Evolutionary conservation across 371 early-diverging fungal species (phyloP).

Genomic region (Mucor sp.): DNA sequence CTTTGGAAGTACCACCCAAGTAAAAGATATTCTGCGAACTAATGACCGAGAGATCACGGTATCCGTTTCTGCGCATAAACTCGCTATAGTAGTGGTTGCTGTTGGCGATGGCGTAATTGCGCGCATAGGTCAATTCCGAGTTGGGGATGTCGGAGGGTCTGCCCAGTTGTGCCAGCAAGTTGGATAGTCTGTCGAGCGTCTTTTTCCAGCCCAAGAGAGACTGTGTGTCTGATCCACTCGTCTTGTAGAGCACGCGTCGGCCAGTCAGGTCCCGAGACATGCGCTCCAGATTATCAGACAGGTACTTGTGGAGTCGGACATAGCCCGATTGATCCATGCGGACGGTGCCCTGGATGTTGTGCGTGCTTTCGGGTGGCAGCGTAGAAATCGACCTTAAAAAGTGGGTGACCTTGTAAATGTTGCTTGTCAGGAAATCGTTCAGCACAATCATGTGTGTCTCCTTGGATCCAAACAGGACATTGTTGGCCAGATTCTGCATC

Average conservation of each 20-base stretch:
- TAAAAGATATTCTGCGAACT: conserved; percentile 72
- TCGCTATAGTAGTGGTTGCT: conserved; percentile 68
- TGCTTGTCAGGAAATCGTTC: conserved; percentile 80
- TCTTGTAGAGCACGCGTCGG: conserved; percentile 17
- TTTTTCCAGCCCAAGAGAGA: conserved; percentile 46
- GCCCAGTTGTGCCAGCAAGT: conserved; percentile 83
- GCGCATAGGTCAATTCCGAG: conserved; percentile 42
- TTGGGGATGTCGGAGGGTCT: conserved; percentile 55
- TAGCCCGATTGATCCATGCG: conserved; percentile 59
- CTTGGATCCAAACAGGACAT: conserved; percentile 90
- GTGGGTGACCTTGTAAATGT: conserved; percentile 65
- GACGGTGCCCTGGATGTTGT: conserved; percentile 5
- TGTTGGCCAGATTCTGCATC: conserved; percentile 93
- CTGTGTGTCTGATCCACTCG: conserved; percentile 25
- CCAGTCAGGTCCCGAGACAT: conserved; percentile 65
- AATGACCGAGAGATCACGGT: conserved; percentile 63
- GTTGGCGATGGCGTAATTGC: conserved; percentile 42
- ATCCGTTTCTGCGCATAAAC: conserved; percentile 75
- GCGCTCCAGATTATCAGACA: conserved; percentile 71
- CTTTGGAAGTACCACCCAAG: conserved; percentile 78
- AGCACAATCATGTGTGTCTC: conserved; percentile 88
- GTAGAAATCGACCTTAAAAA: conserved; percentile 61
- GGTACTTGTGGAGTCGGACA: conserved; percentile 64
- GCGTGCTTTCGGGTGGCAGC: conserved; percentile 4
- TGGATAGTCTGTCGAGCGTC: conserved; percentile 75